Evolutionary conservation across 2,329 filamentous ascomycete genomes (phyloP).

Genomic region (Penicillium rolfsii): DNA sequence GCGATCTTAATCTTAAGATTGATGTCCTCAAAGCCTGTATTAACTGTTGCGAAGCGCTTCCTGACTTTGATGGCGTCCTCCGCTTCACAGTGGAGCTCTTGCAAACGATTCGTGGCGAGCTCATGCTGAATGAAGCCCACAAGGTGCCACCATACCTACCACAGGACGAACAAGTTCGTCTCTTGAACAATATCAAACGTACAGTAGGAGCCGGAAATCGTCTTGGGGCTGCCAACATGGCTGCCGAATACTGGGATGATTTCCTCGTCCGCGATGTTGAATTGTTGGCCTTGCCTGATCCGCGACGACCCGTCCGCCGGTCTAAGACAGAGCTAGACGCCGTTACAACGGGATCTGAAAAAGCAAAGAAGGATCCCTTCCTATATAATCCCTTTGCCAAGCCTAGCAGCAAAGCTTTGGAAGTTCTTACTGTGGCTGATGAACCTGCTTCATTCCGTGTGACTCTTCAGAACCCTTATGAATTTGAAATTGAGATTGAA

Average conservation of each 20-base stretch:
- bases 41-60: slow-evolving; percentile 89
- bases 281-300: slow-evolving; percentile 64
- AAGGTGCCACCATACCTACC: slow-evolving; percentile 71
- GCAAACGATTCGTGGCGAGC: slow-evolving; percentile 73
- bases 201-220: slow-evolving; percentile 77
- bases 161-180: slow-evolving; percentile 79
- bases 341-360: slow-evolving; percentile 44
- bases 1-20: slow-evolving; percentile 77
- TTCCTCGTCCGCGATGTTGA: slow-evolving; percentile 81
- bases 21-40: slow-evolving; percentile 88
- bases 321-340: slow-evolving; percentile 55
- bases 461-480: slow-evolving; percentile 90
- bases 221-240: slow-evolving; percentile 69
- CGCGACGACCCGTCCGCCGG: slow-evolving; percentile 68
- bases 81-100: slow-evolving; percentile 83
- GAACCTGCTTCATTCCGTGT: slow-evolving; percentile 79
- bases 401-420: slow-evolving; percentile 58
- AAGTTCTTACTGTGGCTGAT: slow-evolving; percentile 74
- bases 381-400: slow-evolving; percentile 94
- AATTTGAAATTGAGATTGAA: slow-evolving; percentile 89
- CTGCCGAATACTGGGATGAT: slow-evolving; percentile 95
- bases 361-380: slow-evolving; percentile 70
- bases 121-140: slow-evolving; percentile 71
- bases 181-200: slow-evolving; percentile 84
- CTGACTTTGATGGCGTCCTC: slow-evolving; percentile 88